phyloP scores from a whole-genome alignment of 768 basidiomycete genomes.

The Lentinula lateritia region DNA sequence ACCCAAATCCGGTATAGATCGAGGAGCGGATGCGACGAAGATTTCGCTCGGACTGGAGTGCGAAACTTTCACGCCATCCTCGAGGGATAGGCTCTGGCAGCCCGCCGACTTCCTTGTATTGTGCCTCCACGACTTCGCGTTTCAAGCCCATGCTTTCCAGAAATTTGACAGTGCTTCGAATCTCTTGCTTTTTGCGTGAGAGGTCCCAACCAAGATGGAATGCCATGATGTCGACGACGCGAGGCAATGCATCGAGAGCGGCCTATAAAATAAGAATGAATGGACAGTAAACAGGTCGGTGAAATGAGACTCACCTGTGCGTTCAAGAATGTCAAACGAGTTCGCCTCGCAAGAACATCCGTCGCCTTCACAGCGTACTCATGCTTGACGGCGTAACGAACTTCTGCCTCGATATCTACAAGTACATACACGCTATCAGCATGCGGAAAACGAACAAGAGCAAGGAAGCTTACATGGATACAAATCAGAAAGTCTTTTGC shows the following conservation, averaged over 20 bases:
- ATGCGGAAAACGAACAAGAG: background rate
- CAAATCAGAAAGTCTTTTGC: slow-evolving; percentile 58
- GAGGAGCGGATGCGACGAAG: background rate
- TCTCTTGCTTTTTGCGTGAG: slow-evolving; percentile 52
- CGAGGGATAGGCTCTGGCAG: slow-evolving; percentile 5
- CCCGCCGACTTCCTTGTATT: background rate
- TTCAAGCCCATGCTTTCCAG: slow-evolving; percentile 83
- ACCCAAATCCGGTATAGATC: background rate
- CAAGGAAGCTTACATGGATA: slow-evolving; percentile 62
- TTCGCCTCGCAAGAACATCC: slow-evolving; percentile 90
- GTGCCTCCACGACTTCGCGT: slow-evolving; percentile 39
- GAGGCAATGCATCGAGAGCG: slow-evolving; percentile 81
- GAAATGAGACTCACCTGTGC: slow-evolving; percentile 45
- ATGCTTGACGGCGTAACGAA: slow-evolving; percentile 79
- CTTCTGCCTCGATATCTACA: slow-evolving; percentile 86
- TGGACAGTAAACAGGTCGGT: background rate
- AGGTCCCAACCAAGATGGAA: slow-evolving; percentile 76
- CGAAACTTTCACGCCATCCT: background rate
- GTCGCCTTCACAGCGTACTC: slow-evolving; percentile 92
- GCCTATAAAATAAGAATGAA: background rate
- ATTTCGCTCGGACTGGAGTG: background rate
- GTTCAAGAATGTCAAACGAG: slow-evolving; percentile 90
- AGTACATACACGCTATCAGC: background rate
- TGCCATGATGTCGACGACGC: slow-evolving; percentile 88
- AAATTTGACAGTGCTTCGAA: slow-evolving; percentile 55